Base-by-base conservation (phyloP, 345 rosid species). In the Aquilaria yunnanensis region DNA sequence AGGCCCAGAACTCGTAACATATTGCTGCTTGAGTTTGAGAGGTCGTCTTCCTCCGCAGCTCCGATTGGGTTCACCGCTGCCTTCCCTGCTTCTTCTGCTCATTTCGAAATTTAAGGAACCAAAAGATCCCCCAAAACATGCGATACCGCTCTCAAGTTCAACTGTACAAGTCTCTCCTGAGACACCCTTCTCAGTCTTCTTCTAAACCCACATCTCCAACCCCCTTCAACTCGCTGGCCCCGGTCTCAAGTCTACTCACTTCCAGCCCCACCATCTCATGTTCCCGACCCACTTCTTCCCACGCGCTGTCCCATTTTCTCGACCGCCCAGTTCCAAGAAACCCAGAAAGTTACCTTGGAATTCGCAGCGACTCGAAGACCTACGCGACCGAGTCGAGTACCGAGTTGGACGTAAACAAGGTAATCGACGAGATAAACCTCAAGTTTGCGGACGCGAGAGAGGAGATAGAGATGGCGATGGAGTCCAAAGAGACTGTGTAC, bases 361-460 rank as follows among this genome's bases (percentile, higher is more conserved):
- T 13, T 45, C 52, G 3, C 50, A 60, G 60, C 9, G 64, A 57
- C 51, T 64, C 63, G 47, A 79, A 83, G 30, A 67, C 60, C 10
- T 77, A 29, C 78, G 48, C 83, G 68, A 72, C 75, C 23, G 82
- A 59, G 59, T 72, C 88, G 9, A 63, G 70, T 9, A 47, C 73
- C 4, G 70, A 37, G 65, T 66, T 68, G 59, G 91, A 94, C 61
- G 78, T 78, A 59, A 82, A 86, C 87, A 80, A 73, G 47, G 88
- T 80, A 4, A 95, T 94, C 43, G 97, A 90, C 75, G 55, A 61
- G 78, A 88, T 94, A 64, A 90, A 94, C 83, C 85, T 85, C 66
- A 88, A 86, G 72, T 94, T 94, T 66, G 99, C 85, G 11, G 97
- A 94, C 77, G 99, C 99, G n/a, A 90, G 99, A 56, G 96, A 94